These are phyloP conservation scores for Buxus sempervirens DNA, from an alignment of 164 flowering plant species.

Conservation along the genomic window DNA sequence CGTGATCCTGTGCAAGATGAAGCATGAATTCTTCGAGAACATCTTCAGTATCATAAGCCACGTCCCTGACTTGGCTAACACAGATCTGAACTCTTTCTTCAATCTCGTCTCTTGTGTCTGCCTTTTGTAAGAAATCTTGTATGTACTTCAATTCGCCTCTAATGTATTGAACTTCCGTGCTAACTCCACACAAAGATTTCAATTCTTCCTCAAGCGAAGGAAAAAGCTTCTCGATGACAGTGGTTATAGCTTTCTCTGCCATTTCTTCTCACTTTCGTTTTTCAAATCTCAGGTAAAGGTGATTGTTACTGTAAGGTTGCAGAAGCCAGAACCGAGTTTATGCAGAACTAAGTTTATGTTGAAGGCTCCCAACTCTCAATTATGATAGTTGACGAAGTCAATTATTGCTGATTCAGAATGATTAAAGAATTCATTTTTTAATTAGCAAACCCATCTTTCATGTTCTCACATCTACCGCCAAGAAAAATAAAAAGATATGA, in stretches of 20 bases:
- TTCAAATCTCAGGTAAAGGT: no score
- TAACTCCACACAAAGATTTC: background rate
- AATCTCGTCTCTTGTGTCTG: background rate
- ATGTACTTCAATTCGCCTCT: background rate
- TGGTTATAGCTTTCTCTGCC: background rate
- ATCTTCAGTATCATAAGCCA: background rate
- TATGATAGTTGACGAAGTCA: no score
- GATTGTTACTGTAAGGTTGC: no score
- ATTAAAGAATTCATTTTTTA: no score
- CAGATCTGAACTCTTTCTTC: background rate
- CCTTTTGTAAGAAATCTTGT: background rate
- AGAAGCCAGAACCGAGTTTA: no score
- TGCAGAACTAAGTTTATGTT: no score
- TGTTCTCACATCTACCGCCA: no score
- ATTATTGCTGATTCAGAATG: no score
- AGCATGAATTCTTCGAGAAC: background rate
- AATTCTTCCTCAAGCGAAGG: background rate
- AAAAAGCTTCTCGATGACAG: background rate
- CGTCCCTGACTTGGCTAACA: background rate
- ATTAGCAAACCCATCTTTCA: no score
- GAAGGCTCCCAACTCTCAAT: no score
- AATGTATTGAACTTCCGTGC: background rate
- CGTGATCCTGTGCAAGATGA: background rate
- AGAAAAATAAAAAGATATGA: no score
- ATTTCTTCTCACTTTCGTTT: background rate